A percentile compares a stretch with the other conserved stretches of the same genome.
Evolutionary conservation across 495 filamentous ascomycete species (phyloP).

Genomic region (Trichoderma asperelloides): DNA sequence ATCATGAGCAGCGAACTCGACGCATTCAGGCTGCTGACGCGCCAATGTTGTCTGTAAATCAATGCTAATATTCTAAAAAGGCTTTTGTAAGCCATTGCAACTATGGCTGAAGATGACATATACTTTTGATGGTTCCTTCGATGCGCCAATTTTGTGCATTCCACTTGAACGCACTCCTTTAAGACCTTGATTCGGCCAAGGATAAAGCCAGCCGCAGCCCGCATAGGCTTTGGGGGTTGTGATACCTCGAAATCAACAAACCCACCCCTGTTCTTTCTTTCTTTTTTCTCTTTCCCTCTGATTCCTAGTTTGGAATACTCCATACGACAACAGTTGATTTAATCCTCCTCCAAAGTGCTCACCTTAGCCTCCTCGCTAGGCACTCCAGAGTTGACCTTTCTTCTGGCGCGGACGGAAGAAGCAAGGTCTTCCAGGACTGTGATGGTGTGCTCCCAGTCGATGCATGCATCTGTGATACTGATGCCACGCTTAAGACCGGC

Average conservation of each 20-base stretch:
- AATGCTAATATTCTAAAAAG: not conserved
- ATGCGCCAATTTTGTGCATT: not conserved
- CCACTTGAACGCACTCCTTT: not conserved
- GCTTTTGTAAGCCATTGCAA: not conserved
- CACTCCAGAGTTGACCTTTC: slow-evolving; percentile 26
- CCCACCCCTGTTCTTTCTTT: not conserved
- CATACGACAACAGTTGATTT: not conserved
- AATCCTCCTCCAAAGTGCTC: slow-evolving; percentile 37
- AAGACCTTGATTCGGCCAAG: not conserved
- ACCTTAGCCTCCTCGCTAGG: slow-evolving; percentile 12
- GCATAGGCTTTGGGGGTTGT: not conserved
- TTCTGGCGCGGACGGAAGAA: slow-evolving; percentile 67
- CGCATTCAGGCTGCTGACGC: not conserved
- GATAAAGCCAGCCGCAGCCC: not conserved
- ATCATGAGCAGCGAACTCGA: no score
- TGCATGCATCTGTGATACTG: slow-evolving; percentile 95
- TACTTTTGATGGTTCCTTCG: not conserved
- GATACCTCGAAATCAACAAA: not conserved
- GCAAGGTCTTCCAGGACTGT: slow-evolving; percentile 80
- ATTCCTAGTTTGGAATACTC: no score
- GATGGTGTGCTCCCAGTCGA: slow-evolving; percentile 86
- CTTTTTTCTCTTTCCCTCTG: not conserved
- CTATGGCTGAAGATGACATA: not conserved
- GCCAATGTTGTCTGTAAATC: not conserved
- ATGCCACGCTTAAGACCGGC: slow-evolving; percentile 79